These are phyloP conservation scores for Leishmania major DNA, from an alignment of 208 protist genomes.

Conservation along the genomic window DNA sequence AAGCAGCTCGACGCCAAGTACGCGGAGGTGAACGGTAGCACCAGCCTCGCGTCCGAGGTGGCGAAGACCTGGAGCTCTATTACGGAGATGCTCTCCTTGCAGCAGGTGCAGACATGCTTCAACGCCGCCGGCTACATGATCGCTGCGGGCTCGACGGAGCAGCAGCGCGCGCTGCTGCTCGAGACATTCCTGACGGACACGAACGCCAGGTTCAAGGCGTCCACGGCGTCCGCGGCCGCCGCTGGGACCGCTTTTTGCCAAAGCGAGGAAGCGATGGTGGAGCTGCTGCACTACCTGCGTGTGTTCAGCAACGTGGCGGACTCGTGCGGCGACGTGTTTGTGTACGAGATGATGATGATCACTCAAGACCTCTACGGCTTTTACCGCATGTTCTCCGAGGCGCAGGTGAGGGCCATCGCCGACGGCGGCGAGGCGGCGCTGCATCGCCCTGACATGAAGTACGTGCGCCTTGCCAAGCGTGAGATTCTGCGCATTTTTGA, in stretches of 20 bases:
- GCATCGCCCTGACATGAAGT: conserved; percentile 44
- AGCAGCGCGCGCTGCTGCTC: conserved; percentile 55
- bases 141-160: conserved; percentile 37
- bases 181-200: conserved; percentile 89
- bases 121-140: conserved; percentile 97
- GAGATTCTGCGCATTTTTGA: conserved; percentile 96
- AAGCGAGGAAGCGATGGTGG: conserved; percentile 53
- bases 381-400: conserved; percentile 92
- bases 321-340: conserved; percentile 91
- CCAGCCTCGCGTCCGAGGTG: conserved; percentile 94
- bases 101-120: conserved; percentile 97
- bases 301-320: conserved; percentile 93
- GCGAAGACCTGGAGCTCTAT: conserved; percentile 84
- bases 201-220: conserved; percentile 82
- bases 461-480: conserved; percentile 95
- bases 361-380: conserved; percentile 96
- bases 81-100: conserved; percentile 92
- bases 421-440: conserved; percentile 36
- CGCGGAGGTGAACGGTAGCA: conserved; percentile 32
- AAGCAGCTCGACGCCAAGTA: conserved; percentile 95
- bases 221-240: conserved; percentile 59
- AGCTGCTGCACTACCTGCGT: conserved; percentile 94
- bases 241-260: conserved; percentile 63
- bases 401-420: conserved; percentile 32
- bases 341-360: conserved; percentile 92